Base-by-base conservation (phyloP, 2,329 filamentous ascomycete species). In the Eurotiales sp. region DNA sequence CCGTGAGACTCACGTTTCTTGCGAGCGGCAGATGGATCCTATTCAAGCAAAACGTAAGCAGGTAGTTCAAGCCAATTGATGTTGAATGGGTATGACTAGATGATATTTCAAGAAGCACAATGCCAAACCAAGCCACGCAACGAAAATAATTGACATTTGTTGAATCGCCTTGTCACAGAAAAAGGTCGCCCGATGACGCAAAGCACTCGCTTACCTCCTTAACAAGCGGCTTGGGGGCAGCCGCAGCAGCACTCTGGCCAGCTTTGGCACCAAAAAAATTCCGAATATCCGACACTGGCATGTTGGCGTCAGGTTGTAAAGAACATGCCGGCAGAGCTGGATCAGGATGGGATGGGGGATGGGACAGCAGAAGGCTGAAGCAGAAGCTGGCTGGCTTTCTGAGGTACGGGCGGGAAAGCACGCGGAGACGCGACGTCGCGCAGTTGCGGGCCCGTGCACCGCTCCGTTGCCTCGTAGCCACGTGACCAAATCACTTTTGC, bases 201-300 rank as follows among this genome's bases (percentile, higher is more conserved):
- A 46, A 51, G 47, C 52, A 8, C 61, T 55, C 65, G 44, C 61
- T 51, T 68, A 68, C 75, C 69, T 68, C 74, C 62, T 69, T 69
- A 58, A 72, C 70, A 41, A 68, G 55, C 40, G 74, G 65, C 58
- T 72, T 59, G 61, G 77, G 73, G 58, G 70, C 68, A 55, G 63
- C 62, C 57, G 70, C 22, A 50, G n/a, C 70, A 54, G 80, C 77
- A 40, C 78, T 73, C 60, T 79, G 76, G 57, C 80, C 78, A 46
- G 83, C 82, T 69, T 90, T 90, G 55, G 87, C 83, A 50, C 86
- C 84, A 75, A 97, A 96, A 72, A 96, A 97, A 61, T 79, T 90
- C 64, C 91, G 82, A 64, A 96, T 97, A 71, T 97, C 92, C n/a
- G n/a, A n/a, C n/a, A n/a, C n/a, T 56, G 90, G 83, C 90, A 96